Conservation (phyloP, 2,329 filamentous ascomycete species). For the Cryoendolithus antarcticus region DNA sequence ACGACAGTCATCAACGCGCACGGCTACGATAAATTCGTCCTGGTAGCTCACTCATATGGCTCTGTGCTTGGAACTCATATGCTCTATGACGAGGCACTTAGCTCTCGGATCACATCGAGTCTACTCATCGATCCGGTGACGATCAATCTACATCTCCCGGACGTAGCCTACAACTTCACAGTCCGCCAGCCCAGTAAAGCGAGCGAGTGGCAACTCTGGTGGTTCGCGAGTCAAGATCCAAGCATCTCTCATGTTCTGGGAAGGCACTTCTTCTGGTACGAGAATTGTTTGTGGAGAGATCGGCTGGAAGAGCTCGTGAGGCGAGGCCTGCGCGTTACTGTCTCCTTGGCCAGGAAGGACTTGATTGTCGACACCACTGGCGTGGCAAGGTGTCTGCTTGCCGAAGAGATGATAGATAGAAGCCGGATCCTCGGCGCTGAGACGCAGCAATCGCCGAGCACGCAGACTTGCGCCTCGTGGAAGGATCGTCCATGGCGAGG, state of each 20-base stretch:
- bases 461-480: conserved; percentile 5
- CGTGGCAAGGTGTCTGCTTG: conserved; percentile 46
- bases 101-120: conserved; percentile 35
- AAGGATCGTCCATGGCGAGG: conserved; percentile 20
- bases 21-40: conserved; percentile 1
- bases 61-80: conserved; percentile 52
- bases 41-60: conserved; percentile 37
- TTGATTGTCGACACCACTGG: conserved; percentile 51
- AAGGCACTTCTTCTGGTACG: conserved; percentile 58
- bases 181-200: conserved; percentile 33
- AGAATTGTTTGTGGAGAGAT: conserved; percentile 60
- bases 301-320: conserved; percentile 36
- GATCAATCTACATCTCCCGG: conserved; percentile 54
- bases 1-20: conserved; percentile 35
- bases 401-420: conserved; percentile 14
- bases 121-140: conserved; percentile 52
- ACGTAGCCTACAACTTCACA: conserved; percentile 62
- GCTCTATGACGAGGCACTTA: conserved; percentile 37
- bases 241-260: conserved; percentile 53
- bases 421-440: conserved; percentile 7
- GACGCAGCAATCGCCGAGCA: too few species aligned
- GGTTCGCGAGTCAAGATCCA: conserved; percentile 56
- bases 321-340: conserved; percentile 34
- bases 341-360: conserved; percentile 48
- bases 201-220: conserved; percentile 61